Base-by-base conservation (phyloP, 257 asterid species). In the Asclepias syriaca region DNA sequence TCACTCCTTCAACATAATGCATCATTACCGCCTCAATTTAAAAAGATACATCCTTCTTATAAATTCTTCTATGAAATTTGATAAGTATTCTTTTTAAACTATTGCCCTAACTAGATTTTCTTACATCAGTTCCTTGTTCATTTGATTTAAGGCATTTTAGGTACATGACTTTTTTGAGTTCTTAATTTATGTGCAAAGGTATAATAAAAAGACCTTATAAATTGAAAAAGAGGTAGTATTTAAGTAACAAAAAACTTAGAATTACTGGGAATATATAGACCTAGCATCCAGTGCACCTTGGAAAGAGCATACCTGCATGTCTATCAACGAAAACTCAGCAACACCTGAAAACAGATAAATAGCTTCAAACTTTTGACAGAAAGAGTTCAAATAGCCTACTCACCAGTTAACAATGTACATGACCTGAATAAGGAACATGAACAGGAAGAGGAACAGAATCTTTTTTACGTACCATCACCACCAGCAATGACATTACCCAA, bases 401-500 rank as follows among this genome's bases (percentile, higher is more conserved):
- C 39, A 34, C 37, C 37, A 32, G 22, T 69, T 66, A 32, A 43
- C 7, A 43, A 43, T 21, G 63, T 51, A 19, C 69, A 16, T 71
- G 24, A 27, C 60, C 68, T 21, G 27, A 22, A 66, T 32, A 50
- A 72, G 72, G 9, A 34, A 34, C 39, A 34, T 3, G 39, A 34
- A 34, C 37, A 34, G 37, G 46, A 34, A 34, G 4, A 34, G 37
- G 46, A 71, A 66, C 2, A 68, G 51, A 22, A 55, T 22, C 40
- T 68, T 15, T 53, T 32, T 51, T 55, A 85, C 78, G 24, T 66
- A 90, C 98, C 98, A 80, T 93, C 90, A 29, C 86, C 63, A 46
- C 81, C 92, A n/a, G 92, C 95, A 60, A 86, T 69, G 75, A 93
- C 84, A 85, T 93, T 93, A 16, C 98, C 97, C 78, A 90, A 83